A percentile compares a stretch with the other conserved stretches of the same genome.
phyloP scores from a whole-genome alignment of 176 grass and related monocot species.

The Alloteropsis semialata region DNA sequence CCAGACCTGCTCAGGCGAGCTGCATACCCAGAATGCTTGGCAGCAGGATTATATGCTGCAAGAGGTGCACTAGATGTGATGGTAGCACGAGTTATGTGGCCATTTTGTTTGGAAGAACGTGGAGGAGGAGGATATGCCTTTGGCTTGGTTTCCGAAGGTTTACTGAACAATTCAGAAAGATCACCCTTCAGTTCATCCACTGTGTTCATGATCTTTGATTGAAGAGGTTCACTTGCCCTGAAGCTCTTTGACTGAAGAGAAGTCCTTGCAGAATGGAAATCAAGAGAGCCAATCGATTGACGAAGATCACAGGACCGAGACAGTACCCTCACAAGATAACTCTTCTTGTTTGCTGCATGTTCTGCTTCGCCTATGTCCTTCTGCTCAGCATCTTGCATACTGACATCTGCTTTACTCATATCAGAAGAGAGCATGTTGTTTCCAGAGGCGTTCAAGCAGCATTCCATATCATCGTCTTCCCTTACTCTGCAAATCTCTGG shows the following conservation, averaged over 20 bases:
- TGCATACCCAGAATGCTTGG: slow-evolving; percentile 24
- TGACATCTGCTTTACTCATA: not conserved
- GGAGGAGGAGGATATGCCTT: slow-evolving; percentile 18
- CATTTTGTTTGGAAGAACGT: slow-evolving; percentile 17
- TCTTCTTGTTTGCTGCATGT: slow-evolving; percentile 3
- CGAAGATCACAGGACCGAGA: slow-evolving; percentile 46
- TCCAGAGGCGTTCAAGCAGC: not conserved
- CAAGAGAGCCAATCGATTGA: slow-evolving; percentile 22
- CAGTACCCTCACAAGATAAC: slow-evolving; percentile 18
- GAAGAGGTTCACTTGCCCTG: slow-evolving; percentile 37
- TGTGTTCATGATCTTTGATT: slow-evolving; percentile 68
- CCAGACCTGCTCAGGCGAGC: slow-evolving; percentile 32
- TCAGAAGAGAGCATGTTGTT: not conserved
- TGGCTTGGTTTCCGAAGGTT: slow-evolving; percentile 44
- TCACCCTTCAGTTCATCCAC: slow-evolving; percentile 67
- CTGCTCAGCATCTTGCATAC: slow-evolving; percentile 9
- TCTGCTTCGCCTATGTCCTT: not conserved
- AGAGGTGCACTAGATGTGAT: slow-evolving; percentile 32
- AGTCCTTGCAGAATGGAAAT: slow-evolving; percentile 54
- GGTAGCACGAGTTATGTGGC: not conserved
- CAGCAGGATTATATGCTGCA: slow-evolving; percentile 32
- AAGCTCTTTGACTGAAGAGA: slow-evolving; percentile 45
- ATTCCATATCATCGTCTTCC: not conserved
- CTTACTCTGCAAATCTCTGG: not conserved
- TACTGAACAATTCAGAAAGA: slow-evolving; percentile 61